Conservation (phyloP, 208 protist genomes). For the Leishmania lainsoni region DNA sequence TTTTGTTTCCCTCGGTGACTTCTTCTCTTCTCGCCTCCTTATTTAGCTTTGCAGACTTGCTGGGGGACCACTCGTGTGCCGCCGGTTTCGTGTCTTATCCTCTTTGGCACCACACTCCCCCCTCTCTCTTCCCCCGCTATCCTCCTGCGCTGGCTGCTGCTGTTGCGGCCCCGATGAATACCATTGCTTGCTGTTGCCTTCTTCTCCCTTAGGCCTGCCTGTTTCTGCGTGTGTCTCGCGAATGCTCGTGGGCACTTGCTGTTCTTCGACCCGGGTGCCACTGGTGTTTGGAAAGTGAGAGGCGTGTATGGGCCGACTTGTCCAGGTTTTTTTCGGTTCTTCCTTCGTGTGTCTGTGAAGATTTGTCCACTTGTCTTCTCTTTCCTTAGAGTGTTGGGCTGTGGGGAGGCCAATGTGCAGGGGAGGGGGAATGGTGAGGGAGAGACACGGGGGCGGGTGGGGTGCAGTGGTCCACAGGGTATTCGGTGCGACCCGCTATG, state of each 20-base stretch:
- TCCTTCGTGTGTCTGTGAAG: not conserved
- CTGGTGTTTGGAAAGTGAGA: no score
- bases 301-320: no score
- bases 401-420: not conserved
- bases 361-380: constrained; percentile 5
- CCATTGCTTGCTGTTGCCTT: not conserved
- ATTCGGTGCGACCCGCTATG: not conserved
- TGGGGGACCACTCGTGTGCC: not conserved
- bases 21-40: not conserved
- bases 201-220: not conserved
- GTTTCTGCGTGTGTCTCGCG: not conserved
- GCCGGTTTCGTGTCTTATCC: not conserved
- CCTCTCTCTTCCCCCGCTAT: not conserved
- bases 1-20: not conserved
- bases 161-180: not conserved
- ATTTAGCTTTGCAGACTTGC: not conserved
- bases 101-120: not conserved
- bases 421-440: not conserved
- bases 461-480: not conserved
- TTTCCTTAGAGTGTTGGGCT: not conserved
- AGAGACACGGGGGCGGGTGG: not conserved
- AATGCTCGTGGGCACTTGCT: not conserved
- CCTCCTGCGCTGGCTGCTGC: not conserved
- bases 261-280: no score
- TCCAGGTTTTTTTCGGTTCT: not conserved